Base-by-base conservation (phyloP, 139 green algal genomes). In the Tetraselmis chui region DNA sequence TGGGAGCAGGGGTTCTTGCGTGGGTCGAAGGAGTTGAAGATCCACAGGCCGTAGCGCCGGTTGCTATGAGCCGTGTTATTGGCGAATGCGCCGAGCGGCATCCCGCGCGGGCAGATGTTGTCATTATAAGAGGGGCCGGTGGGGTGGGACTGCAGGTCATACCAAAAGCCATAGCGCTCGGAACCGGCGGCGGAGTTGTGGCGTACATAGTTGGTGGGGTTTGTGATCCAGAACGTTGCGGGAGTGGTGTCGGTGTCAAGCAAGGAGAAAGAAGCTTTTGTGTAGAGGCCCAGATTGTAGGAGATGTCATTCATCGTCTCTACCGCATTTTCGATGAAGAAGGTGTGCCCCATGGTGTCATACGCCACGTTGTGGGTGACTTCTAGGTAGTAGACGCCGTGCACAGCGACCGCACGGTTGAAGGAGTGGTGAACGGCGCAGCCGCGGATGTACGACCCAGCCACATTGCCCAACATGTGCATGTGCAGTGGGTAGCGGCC, bases 211-310 rank as follows among this genome's bases (percentile, higher is more conserved):
- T 96, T 96, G 85, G 92, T 91, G 80, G 91, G 87, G 87, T 96
- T 92, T 23, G 90, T 95, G 84, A 96, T 84, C 93, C 92, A 96
- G 84, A 95, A 97, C 0, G 87, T 90, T 18, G 93, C 91, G 1
- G 93, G 93, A 23, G 85, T 91, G 27, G 84, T 92, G 82, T 96
- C 92, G 0, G 89, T 94, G 84, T 91, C 90, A 31, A 95, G 88
- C 79, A 94, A 82, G 23, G 81, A 83, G 78, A 86, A 77, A 0
- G 85, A 90, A 1, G n/a, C 27, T 25, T 78, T 80, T 23, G 89
- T 94, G 26, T 88, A 77, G 0, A 96, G 83, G 59, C 85, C 93
- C 28, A 95, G 81, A 89, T 97, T 97, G 81, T 83, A 80, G 1
- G 84, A 58, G 1, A 91, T 80, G 23, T 87, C 24, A 78, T 89